Conservation (phyloP, 495 filamentous ascomycete species). For the Penicillium maclennaniae region DNA sequence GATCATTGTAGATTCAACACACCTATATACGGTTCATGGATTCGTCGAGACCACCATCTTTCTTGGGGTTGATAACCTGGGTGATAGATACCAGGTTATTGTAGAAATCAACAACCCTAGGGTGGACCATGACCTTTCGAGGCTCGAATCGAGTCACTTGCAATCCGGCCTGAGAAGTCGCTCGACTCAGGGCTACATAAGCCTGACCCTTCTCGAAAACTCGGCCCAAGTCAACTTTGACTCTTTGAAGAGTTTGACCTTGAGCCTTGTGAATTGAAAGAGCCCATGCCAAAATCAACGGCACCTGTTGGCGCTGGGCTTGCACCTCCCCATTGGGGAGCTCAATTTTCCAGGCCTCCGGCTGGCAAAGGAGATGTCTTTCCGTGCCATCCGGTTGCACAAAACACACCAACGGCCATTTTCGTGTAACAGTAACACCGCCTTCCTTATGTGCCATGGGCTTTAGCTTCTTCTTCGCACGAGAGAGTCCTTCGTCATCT, state of each 20-base stretch:
- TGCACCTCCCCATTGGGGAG: slow-evolving; percentile 93
- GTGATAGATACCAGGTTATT: slow-evolving; percentile 60
- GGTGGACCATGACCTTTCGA: slow-evolving; percentile 90
- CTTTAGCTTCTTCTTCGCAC: slow-evolving; percentile 49
- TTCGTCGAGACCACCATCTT: slow-evolving; percentile 29
- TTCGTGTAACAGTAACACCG: slow-evolving; percentile 31
- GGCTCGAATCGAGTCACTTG: slow-evolving; percentile 89
- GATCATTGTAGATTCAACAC: not conserved
- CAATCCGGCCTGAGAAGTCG: slow-evolving; percentile 79
- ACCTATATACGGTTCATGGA: slow-evolving; percentile 13
- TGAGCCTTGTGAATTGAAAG: slow-evolving; percentile 98
- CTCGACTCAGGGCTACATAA: slow-evolving; percentile 62
- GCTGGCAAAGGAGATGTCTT: slow-evolving; percentile 74
- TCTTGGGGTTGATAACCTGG: slow-evolving; percentile 32
- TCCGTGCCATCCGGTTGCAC: slow-evolving; percentile 70
- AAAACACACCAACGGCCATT: slow-evolving; percentile 83
- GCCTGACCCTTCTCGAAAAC: slow-evolving; percentile 92
- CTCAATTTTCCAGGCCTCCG: slow-evolving; percentile 93
- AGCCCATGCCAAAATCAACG: slow-evolving; percentile 94
- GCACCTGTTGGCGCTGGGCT: slow-evolving; percentile 59
- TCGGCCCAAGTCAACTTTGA: slow-evolving; percentile 87
- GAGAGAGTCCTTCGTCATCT: slow-evolving; percentile 41
- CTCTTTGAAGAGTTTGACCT: slow-evolving; percentile 90
- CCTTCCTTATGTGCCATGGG: slow-evolving; percentile 37
- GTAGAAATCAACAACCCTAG: slow-evolving; percentile 82